These are phyloP conservation scores for Vaucheria bursata DNA, from an alignment of 352 stramenopile species.

Conservation along the genomic window DNA sequence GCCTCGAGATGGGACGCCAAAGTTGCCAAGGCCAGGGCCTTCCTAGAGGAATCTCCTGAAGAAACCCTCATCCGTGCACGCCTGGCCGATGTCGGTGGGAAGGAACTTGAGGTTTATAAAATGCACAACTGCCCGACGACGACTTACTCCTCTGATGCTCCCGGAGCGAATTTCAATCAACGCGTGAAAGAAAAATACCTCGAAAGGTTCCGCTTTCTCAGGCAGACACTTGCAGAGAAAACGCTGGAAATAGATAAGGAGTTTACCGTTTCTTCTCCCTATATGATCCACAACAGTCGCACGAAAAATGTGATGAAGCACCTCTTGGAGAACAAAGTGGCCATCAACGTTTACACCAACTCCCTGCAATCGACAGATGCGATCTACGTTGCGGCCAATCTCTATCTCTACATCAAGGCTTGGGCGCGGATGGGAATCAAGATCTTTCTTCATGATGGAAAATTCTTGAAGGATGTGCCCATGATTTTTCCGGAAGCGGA, in stretches of 20 bases:
- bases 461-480: neutral
- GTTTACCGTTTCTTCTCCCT: neutral
- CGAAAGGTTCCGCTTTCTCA: neutral
- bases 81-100: neutral
- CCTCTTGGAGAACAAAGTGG: neutral
- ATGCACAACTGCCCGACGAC: neutral
- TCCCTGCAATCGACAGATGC: neutral
- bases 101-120: neutral
- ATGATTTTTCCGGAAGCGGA: neutral
- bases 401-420: neutral
- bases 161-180: neutral
- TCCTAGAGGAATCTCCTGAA: neutral
- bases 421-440: neutral
- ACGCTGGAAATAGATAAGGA: neutral
- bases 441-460: constrained; percentile 3
- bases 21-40: neutral
- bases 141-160: neutral
- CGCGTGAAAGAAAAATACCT: too few species aligned
- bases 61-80: neutral
- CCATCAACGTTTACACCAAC: neutral
- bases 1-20: too few species aligned
- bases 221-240: neutral
- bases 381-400: neutral
- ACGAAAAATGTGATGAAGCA: neutral
- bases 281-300: neutral